A percentile compares a stretch with the other conserved stretches of the same genome.
phyloP scores from a whole-genome alignment of 345 rosid species.

The Aurinia saxatilis region DNA sequence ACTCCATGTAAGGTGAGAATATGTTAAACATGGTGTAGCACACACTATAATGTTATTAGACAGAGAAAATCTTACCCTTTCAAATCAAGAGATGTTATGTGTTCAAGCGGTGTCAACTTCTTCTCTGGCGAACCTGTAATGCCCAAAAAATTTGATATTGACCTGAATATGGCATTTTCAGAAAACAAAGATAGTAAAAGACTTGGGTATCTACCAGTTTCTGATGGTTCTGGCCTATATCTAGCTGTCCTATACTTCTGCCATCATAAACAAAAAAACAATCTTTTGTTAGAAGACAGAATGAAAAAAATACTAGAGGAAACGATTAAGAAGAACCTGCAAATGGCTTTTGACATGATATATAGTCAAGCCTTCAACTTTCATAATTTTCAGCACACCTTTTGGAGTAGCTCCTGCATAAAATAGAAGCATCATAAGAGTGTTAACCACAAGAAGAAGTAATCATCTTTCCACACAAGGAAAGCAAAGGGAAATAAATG shows the following conservation, averaged over 20 bases:
- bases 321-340: conserved; percentile 45
- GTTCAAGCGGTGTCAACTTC: conserved; percentile 68
- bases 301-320: neutral
- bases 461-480: neutral
- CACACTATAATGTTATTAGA: neutral
- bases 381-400: conserved; percentile 83
- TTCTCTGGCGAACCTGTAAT: conserved; percentile 67
- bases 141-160: neutral
- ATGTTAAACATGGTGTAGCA: neutral
- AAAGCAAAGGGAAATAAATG: conserved; percentile 4
- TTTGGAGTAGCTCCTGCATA: conserved; percentile 89
- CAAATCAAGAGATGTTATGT: conserved; percentile 67
- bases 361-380: conserved; percentile 79
- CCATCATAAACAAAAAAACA: conserved; percentile 13
- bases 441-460: neutral
- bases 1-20: neutral
- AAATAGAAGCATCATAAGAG: neutral
- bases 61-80: conserved; percentile 53
- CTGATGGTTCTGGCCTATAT: conserved; percentile 74
- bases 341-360: conserved; percentile 99
- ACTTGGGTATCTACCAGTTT: conserved; percentile 22
- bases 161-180: neutral
- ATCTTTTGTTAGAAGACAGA: neutral
- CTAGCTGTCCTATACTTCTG: conserved; percentile 97
- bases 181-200: neutral